Evolutionary conservation across 164 flowering plant species (phyloP).

Genomic region (Santalum album): DNA sequence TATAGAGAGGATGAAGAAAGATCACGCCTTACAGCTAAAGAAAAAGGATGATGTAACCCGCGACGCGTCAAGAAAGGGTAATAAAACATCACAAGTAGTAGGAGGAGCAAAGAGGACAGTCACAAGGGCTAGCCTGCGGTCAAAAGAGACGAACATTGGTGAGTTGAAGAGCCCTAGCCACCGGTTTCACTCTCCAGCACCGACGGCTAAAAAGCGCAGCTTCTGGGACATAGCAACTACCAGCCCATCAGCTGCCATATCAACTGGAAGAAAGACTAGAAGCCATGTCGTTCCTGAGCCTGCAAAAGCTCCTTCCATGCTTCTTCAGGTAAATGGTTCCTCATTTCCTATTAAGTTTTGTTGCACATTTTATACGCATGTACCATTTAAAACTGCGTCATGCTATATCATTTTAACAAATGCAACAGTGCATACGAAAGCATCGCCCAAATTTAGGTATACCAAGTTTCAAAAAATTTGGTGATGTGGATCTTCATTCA

Average conservation of each 20-base stretch:
- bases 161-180: slow-evolving; percentile 65
- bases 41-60: slow-evolving; percentile 63
- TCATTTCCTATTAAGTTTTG: too few relatives aligned
- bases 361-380: too few relatives aligned
- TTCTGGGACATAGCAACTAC: slow-evolving; percentile 87
- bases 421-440: too few relatives aligned
- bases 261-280: slow-evolving; percentile 68
- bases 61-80: slow-evolving; percentile 39
- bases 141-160: slow-evolving; percentile 31
- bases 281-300: slow-evolving; percentile 49
- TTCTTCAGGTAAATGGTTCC: slow-evolving; percentile 58
- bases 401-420: too few relatives aligned
- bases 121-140: slow-evolving; percentile 49
- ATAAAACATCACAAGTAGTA: slow-evolving; percentile 19
- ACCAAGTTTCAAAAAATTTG: too few relatives aligned
- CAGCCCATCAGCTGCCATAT: slow-evolving; percentile 60
- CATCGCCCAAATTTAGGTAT: too few relatives aligned
- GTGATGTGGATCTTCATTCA: too few relatives aligned
- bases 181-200: slow-evolving; percentile 66
- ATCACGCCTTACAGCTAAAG: slow-evolving; percentile 54
- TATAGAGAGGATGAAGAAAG: slow-evolving; percentile 60
- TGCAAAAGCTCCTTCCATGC: slow-evolving; percentile 71
- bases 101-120: slow-evolving; percentile 27
- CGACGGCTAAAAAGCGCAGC: slow-evolving; percentile 72
- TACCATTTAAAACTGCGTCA: too few relatives aligned